Percentiles rank a stretch among this genome's conserved stretches.
Evolutionary conservation across 2,329 filamentous ascomycete genomes (phyloP).

Genomic region (Teratosphaeria gauchensis): DNA sequence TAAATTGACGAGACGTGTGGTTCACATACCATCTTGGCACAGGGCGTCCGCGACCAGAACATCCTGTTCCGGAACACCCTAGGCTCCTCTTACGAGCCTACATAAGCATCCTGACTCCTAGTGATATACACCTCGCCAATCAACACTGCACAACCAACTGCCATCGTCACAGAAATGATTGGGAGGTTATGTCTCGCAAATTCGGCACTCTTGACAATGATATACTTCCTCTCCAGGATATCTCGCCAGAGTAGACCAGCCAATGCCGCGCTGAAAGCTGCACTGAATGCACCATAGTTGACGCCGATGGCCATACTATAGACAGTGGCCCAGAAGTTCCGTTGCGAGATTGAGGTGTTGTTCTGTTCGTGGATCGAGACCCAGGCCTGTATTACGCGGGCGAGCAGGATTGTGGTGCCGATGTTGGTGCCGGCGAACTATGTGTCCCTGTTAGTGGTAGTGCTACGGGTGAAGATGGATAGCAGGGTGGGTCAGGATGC

Average conservation of each 20-base stretch:
- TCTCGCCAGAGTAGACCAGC: constrained; percentile 65
- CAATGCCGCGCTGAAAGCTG: constrained; percentile 60
- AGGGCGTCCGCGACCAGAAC: too few species aligned
- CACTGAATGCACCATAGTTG: constrained; percentile 63
- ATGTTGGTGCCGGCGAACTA: constrained; percentile 72
- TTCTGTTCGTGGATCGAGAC: constrained; percentile 45
- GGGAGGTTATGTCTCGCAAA: constrained; percentile 61
- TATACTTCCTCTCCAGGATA: constrained; percentile 59
- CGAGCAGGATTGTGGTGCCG: constrained; percentile 63
- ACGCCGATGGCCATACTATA: constrained; percentile 62
- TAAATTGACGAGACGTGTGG: too few species aligned
- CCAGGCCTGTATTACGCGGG: constrained; percentile 61
- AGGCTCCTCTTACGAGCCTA: not conserved
- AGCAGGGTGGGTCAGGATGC: not conserved
- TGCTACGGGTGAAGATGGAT: too few species aligned
- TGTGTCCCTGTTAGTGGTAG: not conserved
- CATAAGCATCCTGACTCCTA: constrained; percentile 32
- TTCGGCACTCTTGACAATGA: constrained; percentile 52
- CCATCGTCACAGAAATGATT: constrained; percentile 61
- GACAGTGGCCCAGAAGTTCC: constrained; percentile 63
- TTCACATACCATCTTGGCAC: too few species aligned
- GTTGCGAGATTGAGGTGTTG: constrained; percentile 45
- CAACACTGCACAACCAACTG: constrained; percentile 51
- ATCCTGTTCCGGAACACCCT: too few species aligned
- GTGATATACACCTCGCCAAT: constrained; percentile 56